A percentile compares a stretch with the other conserved stretches of the same genome.
Conservation (phyloP, 164 flowering plant genomes). For the Euptelea pleiosperma region DNA sequence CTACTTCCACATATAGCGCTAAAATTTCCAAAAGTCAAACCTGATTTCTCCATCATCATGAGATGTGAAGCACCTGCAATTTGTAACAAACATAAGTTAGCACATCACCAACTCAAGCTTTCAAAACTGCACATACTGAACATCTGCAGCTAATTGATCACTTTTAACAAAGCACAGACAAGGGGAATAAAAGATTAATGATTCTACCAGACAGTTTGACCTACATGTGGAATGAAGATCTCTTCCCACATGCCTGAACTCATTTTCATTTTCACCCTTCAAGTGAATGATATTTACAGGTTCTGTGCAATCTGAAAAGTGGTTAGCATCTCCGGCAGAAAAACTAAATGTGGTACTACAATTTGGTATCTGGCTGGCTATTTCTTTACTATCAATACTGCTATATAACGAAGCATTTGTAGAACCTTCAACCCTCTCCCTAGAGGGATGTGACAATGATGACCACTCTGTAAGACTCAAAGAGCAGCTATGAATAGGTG, state of each 20-base stretch:
- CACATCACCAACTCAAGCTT: background rate
- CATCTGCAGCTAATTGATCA: constrained; percentile 6
- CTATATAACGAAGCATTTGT: constrained; percentile 5
- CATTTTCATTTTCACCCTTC: constrained; percentile 15
- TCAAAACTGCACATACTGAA: background rate
- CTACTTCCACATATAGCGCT: constrained; percentile 16
- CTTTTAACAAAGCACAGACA: background rate
- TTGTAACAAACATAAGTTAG: constrained; percentile 13
- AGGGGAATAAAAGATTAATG: background rate
- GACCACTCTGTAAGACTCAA: constrained; percentile 28
- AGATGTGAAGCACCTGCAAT: constrained; percentile 31
- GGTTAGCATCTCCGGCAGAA: constrained; percentile 22
- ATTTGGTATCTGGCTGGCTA: constrained; percentile 14
- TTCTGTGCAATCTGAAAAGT: constrained; percentile 16
- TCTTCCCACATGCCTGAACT: constrained; percentile 15
- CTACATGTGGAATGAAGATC: constrained; percentile 24
- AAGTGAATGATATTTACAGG: constrained; percentile 7
- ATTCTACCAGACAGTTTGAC: constrained; percentile 2
- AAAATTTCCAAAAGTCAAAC: constrained; percentile 5
- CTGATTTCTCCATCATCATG: constrained; percentile 11
- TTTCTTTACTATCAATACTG: constrained; percentile 12
- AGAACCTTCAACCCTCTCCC: constrained; percentile 22
- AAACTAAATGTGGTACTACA: constrained; percentile 23
- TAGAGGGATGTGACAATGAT: constrained; percentile 12
- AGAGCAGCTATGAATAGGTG: constrained; percentile 25